A percentile compares a stretch with the other conserved stretches of the same genome.
These are phyloP conservation scores for Pythium folliculosum DNA, from an alignment of 352 stramenopile species.

Conservation along the genomic window DNA sequence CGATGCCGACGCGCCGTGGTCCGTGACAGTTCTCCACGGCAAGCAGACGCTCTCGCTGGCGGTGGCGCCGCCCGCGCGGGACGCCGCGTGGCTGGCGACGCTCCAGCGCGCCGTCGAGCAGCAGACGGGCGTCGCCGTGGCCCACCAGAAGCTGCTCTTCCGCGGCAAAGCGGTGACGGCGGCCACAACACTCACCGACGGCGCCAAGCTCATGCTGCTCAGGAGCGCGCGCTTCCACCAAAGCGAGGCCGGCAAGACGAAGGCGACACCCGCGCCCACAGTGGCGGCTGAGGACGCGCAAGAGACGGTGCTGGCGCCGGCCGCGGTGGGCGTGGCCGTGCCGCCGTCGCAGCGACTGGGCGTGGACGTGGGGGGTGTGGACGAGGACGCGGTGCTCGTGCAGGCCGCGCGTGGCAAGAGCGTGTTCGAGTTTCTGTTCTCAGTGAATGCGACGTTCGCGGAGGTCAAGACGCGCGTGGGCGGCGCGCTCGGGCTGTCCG, in stretches of 20 bases:
- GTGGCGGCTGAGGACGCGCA: neutral
- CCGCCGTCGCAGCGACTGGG: constrained; percentile 13
- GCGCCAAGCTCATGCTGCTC: constrained; percentile 34
- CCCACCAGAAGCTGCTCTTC: constrained; percentile 59
- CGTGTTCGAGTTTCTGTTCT: constrained; percentile 58
- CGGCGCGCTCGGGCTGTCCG: constrained; percentile 44
- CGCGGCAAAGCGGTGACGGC: constrained; percentile 35
- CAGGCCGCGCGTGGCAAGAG: constrained; percentile 57
- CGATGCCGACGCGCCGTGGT: constrained; percentile 18
- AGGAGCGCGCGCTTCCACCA: constrained; percentile 31
- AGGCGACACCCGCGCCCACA: neutral
- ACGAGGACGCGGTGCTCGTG: constrained; percentile 49
- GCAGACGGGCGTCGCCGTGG: constrained; percentile 37
- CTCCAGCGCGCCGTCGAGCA: constrained; percentile 37
- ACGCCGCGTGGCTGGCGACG: constrained; percentile 31
- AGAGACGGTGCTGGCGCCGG: neutral
- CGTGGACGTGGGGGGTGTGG: constrained; percentile 26
- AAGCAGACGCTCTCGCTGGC: constrained; percentile 39
- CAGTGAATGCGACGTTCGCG: constrained; percentile 30
- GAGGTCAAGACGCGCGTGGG: constrained; percentile 53
- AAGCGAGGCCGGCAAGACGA: neutral
- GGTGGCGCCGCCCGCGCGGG: constrained; percentile 25
- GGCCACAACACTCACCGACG: constrained; percentile 28
- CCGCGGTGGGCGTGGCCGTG: constrained; percentile 3
- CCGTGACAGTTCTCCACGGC: constrained; percentile 52